Conservation (phyloP, 2,329 filamentous ascomycete genomes). For the Fusarium albosuccineum region DNA sequence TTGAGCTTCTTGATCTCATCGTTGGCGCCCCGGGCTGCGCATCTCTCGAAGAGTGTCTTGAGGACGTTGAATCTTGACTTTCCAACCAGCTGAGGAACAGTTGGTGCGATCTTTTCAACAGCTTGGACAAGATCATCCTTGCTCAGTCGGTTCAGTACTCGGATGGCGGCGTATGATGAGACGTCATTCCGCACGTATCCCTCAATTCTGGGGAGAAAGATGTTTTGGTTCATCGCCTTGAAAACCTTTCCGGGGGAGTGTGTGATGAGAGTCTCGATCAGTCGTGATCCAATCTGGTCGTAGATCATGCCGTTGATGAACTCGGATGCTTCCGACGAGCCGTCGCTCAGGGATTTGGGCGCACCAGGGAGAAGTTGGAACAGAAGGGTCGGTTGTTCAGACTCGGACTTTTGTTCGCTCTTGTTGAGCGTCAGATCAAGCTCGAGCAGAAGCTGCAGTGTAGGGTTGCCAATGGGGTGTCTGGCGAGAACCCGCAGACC, state of each 20-base stretch:
- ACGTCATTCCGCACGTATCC: conserved; percentile 90
- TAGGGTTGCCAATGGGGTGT: conserved; percentile 91
- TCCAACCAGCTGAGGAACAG: conserved; percentile 79
- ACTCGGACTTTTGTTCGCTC: conserved; percentile 57
- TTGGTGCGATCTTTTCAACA: conserved; percentile 77
- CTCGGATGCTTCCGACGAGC: conserved; percentile 76
- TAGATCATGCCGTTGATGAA: conserved; percentile 92
- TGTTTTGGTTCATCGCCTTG: conserved; percentile 84
- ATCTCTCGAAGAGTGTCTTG: conserved; percentile 86
- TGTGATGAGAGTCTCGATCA: conserved; percentile 88
- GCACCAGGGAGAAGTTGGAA: conserved; percentile 83
- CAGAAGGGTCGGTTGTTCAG: conserved; percentile 69
- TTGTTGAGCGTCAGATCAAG: conserved; percentile 84
- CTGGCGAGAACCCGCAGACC: conserved; percentile 86
- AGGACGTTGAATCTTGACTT: conserved; percentile 84
- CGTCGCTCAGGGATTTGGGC: conserved; percentile 76
- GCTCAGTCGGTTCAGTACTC: conserved; percentile 84
- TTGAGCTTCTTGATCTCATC: conserved; percentile 64
- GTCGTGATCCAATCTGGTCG: conserved; percentile 88
- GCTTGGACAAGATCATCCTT: conserved; percentile 86
- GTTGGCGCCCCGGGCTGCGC: conserved; percentile 73
- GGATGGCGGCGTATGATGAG: conserved; percentile 87
- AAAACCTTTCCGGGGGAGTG: conserved; percentile 89
- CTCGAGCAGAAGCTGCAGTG: conserved; percentile 89
- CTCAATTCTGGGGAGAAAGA: conserved; percentile 84